A percentile compares a stretch with the other conserved stretches of the same genome.
Evolutionary conservation across 768 basidiomycete genomes (phyloP).

Genomic region (Lentinula sp.): DNA sequence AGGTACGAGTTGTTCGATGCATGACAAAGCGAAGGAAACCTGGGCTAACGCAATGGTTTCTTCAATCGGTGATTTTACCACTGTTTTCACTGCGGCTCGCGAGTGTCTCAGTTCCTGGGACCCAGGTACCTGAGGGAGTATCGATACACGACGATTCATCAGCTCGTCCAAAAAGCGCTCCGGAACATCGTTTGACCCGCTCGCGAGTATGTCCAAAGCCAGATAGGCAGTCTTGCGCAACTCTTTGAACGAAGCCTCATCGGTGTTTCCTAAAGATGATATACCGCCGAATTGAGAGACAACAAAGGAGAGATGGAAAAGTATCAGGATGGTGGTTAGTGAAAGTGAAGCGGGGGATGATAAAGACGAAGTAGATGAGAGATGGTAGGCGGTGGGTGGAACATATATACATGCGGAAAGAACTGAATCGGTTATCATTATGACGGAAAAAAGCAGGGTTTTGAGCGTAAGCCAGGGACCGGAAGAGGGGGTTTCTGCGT

Average conservation of each 20-base stretch:
- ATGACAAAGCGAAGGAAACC: conserved; percentile 62
- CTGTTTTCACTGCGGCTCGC: not conserved
- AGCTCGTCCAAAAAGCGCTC: conserved; percentile 23
- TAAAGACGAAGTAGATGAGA: conserved; percentile 4
- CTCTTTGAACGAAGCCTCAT: conserved; percentile 52
- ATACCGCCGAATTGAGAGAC: conserved; percentile 78
- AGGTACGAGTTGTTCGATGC: conserved; percentile 73
- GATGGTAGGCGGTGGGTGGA: conserved; percentile 27
- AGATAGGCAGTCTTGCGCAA: conserved; percentile 72
- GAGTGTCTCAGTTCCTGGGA: not conserved
- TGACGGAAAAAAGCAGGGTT: conserved; percentile 64
- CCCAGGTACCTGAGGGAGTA: not conserved
- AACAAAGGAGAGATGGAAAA: conserved; percentile 69
- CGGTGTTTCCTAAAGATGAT: conserved; percentile 32
- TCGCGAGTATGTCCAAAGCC: conserved; percentile 66
- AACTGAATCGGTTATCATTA: conserved; percentile 64
- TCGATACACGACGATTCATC: not conserved
- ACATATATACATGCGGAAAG: conserved; percentile 51
- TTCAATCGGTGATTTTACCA: not conserved
- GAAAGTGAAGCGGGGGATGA: conserved; percentile 43
- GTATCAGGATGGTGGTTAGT: conserved; percentile 43
- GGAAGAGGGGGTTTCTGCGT: not conserved
- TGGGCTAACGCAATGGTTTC: conserved; percentile 25
- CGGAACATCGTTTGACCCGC: conserved; percentile 15
- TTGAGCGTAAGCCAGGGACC: conserved; percentile 62